Base-by-base conservation (phyloP, 2,329 filamentous ascomycete genomes). In the Fusarium sp. region DNA sequence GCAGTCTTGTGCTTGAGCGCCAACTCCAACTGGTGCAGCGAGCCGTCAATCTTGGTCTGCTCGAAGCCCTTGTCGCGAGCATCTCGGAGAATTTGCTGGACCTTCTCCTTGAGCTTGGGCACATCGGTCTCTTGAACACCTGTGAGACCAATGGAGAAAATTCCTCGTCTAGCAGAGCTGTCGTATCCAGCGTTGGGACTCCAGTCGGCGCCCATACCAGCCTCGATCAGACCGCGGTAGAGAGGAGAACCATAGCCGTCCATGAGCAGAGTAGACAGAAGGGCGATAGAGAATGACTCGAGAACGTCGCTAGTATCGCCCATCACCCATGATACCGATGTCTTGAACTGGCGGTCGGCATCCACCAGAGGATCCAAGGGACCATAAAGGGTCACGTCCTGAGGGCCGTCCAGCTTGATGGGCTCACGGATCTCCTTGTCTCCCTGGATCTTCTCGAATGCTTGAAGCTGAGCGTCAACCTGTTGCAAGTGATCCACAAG, bases 231-330 rank as follows among this genome's bases (percentile, higher is more conserved):
- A 2, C 91, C 92, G 66, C 90, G 90, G 78, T 98, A 98, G 61
- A 99, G 81, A 0, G 96, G 96, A 6, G 96, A 97, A 13, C 96
- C 95, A 77, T 98, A 99, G 5, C 96, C 96, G 77, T 97, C 94
- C 82, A 97, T 90, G 9, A 99, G 82, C 14, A 99, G 82, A 2
- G 91, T 93, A 4, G 93, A 93, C 33, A 98, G 82, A 8, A 99
- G 85, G 3, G 91, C 89, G 5, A 97, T 80, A 0, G 93, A 93
- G 78, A 98, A 98, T 0, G 92, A 93, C 79, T 99, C 94, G 1
- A 97, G 83, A 6, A 96, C 86, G 74, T 99, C 88, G 1, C 89
- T 87, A 0, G 92, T 91, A 71, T 97, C 91, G 40, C 93, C 93
- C 77, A 93, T 90, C 29, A 96, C 84, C 96, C 96, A 99, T 1